Evolutionary conservation across 129 eudicot genomes (phyloP), one percentile per base, ranked within the genome.

Genomic region (Flaveria trinervia): DNA sequence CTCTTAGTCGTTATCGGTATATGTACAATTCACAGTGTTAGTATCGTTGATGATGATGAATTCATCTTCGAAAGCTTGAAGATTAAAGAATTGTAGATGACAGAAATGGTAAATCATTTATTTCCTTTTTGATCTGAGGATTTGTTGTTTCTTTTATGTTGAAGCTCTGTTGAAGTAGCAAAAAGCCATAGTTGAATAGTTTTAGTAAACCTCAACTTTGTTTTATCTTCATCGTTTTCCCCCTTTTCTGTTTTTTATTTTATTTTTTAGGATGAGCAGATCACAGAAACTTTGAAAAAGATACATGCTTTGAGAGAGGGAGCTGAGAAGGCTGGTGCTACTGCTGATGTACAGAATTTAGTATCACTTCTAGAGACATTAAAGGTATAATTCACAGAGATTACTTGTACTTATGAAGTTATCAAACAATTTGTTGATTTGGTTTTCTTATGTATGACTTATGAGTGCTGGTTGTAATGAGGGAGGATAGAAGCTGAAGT

Each of bases 361-460:
- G 65, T 85, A 41, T 70, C 86, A 4, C 82, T 85, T 50, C 36
- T 85, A 64, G 70, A 71, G 50, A 72, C 90, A 3, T 62, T 85
- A 76, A 82, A 88, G 93, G 93, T 88, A 23, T 60, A 60, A 45
- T 14, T 46, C 64, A 16, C 33, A 20, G 33, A 36, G 41, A 36
- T 5, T 36, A 4, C 41, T 36, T 36, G 41, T 36, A 36, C 41
- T 36, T 36, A 5, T 36, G 7, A 36, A 36, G 12, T 67, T 11
- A 68, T n/a, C 15, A 50, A 76, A 9, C 18, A 1, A 41, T 43
- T 67, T 44, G 17, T 75, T 17, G 61, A 45, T 41, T 46, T 9
- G 15, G 70, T 76, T 48, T 50, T n/a, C 4, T 16, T 45, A 36
- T 67, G 41, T 23, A 16, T 44, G 18, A 55, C 9, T 45, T 33